A percentile compares a stretch with the other conserved stretches of the same genome.
Conservation (phyloP, 1,139 yeast species). For the Eremothecium cymbalariae region DNA sequence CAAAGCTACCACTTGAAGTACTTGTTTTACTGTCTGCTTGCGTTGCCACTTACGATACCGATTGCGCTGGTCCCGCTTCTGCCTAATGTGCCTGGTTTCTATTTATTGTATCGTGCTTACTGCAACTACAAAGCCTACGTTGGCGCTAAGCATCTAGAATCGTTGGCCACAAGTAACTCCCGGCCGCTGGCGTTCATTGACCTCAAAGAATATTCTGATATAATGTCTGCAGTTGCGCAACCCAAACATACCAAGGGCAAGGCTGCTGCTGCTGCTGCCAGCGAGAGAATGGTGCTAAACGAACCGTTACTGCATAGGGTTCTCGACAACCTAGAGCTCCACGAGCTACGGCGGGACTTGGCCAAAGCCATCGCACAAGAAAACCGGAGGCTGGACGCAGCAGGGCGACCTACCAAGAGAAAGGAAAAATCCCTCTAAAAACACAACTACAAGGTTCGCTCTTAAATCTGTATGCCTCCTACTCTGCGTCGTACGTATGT, state of each 20-base stretch:
- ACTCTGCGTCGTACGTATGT: too few relatives aligned
- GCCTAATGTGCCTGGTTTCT: constrained; percentile 94
- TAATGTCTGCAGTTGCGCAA: constrained; percentile 12
- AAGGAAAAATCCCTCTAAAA: too few relatives aligned
- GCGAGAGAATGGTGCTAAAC: constrained; percentile 21
- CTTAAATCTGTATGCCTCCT: too few relatives aligned
- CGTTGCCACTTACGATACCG: constrained; percentile 75
- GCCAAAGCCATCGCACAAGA: constrained; percentile 45
- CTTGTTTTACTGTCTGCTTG: constrained; percentile 44
- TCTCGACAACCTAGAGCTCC: constrained; percentile 27
- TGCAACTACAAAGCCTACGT: constrained; percentile 73
- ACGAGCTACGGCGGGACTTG: constrained; percentile 37
- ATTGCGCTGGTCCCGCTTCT: constrained; percentile 73
- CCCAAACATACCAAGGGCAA: constrained; percentile 3
- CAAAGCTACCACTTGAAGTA: constrained; percentile 38
- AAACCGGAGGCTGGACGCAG: constrained; percentile 7
- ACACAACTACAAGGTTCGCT: too few relatives aligned
- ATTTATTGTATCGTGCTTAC: constrained; percentile 70
- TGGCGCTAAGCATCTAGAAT: constrained; percentile 64
- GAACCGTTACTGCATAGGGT: constrained; percentile 14
- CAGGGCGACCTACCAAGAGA: too few relatives aligned
- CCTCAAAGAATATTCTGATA: constrained; percentile 17
- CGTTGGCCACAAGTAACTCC: constrained; percentile 31
- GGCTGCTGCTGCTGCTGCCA: constrained; percentile 3
- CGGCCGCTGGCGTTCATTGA: constrained; percentile 21